Percentiles rank a stretch among this genome's conserved stretches.
Evolutionary conservation across 495 filamentous ascomycete genomes (phyloP).

Genomic region (Aspergillus indologenus): DNA sequence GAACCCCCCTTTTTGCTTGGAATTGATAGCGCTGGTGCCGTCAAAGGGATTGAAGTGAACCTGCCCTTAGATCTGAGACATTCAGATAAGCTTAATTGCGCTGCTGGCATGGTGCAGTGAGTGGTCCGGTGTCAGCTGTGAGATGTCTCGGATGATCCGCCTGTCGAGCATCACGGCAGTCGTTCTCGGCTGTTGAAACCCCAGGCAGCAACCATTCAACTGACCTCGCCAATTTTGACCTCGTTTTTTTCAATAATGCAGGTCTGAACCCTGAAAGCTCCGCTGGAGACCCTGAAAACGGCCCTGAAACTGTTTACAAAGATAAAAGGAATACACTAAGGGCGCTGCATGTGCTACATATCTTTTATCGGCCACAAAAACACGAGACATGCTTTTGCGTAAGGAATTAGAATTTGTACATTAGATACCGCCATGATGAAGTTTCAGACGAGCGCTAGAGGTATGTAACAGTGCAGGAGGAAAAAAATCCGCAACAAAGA

Average conservation of each 20-base stretch:
- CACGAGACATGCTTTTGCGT: not conserved
- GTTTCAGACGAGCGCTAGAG: not conserved
- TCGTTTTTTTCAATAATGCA: slow-evolving; percentile 1
- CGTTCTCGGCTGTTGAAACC: slow-evolving; percentile 28
- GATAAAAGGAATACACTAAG: not conserved
- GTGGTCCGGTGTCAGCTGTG: slow-evolving; percentile 17
- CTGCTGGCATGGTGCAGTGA: slow-evolving; percentile 9
- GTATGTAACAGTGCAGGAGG: slow-evolving; percentile 4
- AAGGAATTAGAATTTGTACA: slow-evolving; percentile 7
- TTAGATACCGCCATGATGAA: not conserved
- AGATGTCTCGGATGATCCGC: slow-evolving; percentile 1
- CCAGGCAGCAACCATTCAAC: not conserved
- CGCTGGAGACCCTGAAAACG: slow-evolving; percentile 1
- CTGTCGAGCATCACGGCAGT: slow-evolving; percentile 25
- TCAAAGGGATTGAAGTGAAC: slow-evolving; percentile 1
- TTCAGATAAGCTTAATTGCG: slow-evolving; percentile 26
- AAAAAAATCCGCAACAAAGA: slow-evolving; percentile 4
- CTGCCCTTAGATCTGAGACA: slow-evolving; percentile 18
- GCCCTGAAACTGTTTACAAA: not conserved
- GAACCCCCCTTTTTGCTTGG: not conserved
- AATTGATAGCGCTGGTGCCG: not conserved
- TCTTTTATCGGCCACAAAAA: not conserved
- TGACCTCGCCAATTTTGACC: not conserved
- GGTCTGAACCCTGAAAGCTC: not conserved
- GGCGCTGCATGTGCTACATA: not conserved